Base-by-base conservation (phyloP, 176 grass and related monocot species). In the Microstegium vimineum region DNA sequence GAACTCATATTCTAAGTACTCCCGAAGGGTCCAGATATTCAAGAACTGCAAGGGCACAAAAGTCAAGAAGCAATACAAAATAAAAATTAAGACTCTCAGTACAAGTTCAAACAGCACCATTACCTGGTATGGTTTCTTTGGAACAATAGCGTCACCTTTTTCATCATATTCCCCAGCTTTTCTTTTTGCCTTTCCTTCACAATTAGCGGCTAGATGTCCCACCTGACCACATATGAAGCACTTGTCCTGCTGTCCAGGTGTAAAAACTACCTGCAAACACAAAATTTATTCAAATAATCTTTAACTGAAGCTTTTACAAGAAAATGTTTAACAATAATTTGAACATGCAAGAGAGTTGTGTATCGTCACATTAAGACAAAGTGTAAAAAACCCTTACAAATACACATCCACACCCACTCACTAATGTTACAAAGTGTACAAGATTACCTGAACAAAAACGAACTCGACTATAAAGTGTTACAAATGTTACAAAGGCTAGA, bases 111-210 rank as follows among this genome's bases (percentile, higher is more conserved):
- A 78, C 31, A 86, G 41, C 41, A 65, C 25, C 9, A 71, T 60
- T 87, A 97, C 94, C 94, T 97, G 94, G 83, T 92, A 97, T 51
- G 94, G 94, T 81, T 94, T 97, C 86, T 97, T 97, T 61, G 89
- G 78, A 70, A 88, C 40, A 76, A 82, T 84, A 77, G 78, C 83
- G 67, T 90, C 83, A 70, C 87, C 87, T 74, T 97, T 97, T 68
- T 97, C 94, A 81, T 97, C 94, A 86, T 83, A 92, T 52, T 94
- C 90, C 43, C 94, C 92, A 77, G 87, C 77, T 92, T 97, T 97
- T 83, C 94, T 92, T 87, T 97, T 97, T 57, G 90, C 85, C 63
- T 84, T 97, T 85, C 94, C 94, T 89, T 92, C 82, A 75, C 94
- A 97, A 23, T 90, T 79, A 77, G 92, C 94, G 6, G 94, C 94